Evolutionary conservation across 116 monocot genomes (phyloP).

Genomic region (Posidonia oceanica): DNA sequence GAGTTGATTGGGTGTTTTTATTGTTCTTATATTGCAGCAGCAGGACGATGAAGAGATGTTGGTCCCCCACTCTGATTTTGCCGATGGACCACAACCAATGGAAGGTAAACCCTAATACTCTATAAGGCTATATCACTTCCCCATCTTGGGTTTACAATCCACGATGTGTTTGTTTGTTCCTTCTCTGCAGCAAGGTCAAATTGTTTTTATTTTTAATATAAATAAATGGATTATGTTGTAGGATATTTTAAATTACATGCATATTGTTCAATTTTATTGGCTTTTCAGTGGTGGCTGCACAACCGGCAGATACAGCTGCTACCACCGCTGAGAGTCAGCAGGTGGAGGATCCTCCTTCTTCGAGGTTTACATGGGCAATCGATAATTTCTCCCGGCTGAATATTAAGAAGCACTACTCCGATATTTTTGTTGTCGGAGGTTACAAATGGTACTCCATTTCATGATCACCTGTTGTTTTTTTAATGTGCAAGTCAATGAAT

Average conservation of each 20-base stretch:
- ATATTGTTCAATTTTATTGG: not conserved
- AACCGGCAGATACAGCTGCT: constrained; percentile 25
- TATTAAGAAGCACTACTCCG: constrained; percentile 82
- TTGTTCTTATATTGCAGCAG: constrained; percentile 15
- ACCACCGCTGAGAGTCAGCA: constrained; percentile 49
- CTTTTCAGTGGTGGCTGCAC: constrained; percentile 18
- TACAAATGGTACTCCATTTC: constrained; percentile 66
- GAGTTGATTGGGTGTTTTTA: not conserved
- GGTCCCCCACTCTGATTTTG: constrained; percentile 46
- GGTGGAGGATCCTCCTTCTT: constrained; percentile 69
- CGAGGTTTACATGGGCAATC: constrained; percentile 82
- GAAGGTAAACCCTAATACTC: constrained; percentile 34
- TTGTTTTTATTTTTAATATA: not conserved
- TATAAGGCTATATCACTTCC: not conserved
- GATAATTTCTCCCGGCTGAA: constrained; percentile 82
- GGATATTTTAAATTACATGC: not conserved
- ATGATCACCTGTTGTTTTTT: not conserved
- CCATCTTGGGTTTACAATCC: not conserved
- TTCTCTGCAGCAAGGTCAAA: not conserved
- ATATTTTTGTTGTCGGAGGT: constrained; percentile 61
- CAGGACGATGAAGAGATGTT: constrained; percentile 86
- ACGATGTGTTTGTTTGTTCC: not conserved
- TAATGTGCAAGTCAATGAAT: not conserved
- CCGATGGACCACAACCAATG: constrained; percentile 61
- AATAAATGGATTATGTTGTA: not conserved